Evolutionary conservation across 2,329 filamentous ascomycete genomes (phyloP).

Genomic region (Keithomyces neogunnii): DNA sequence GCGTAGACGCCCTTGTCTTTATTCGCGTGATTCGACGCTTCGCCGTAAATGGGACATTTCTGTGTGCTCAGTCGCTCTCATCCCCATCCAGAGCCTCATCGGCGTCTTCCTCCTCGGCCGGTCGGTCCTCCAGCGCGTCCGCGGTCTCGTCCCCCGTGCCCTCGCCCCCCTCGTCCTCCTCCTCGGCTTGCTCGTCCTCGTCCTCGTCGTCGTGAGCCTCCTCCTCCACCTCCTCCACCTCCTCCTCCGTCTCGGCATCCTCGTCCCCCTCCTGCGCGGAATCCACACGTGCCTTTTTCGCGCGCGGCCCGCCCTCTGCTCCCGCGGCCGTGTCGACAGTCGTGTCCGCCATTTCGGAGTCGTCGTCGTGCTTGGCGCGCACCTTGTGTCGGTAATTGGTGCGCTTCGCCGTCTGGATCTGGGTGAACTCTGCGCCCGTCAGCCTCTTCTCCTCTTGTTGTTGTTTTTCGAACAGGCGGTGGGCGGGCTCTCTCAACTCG

Average conservation of each 20-base stretch:
- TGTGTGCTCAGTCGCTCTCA: slow-evolving; percentile 41
- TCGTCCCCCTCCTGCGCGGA: slow-evolving; percentile 9
- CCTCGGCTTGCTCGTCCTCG: slow-evolving; percentile 23
- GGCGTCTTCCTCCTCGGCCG: slow-evolving; percentile 41
- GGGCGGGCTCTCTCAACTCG: slow-evolving; percentile 43
- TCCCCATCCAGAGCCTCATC: slow-evolving; percentile 57
- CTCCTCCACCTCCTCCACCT: slow-evolving; percentile 13
- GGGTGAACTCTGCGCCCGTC: slow-evolving; percentile 53
- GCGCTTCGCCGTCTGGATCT: slow-evolving; percentile 65
- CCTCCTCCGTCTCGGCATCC: slow-evolving; percentile 16
- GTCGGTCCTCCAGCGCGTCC: slow-evolving; percentile 44
- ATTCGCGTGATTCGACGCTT: background rate
- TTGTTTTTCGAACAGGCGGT: background rate
- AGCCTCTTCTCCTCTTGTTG: background rate
- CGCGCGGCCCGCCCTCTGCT: slow-evolving; percentile 25
- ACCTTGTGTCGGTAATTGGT: slow-evolving; percentile 64
- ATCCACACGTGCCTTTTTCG: slow-evolving; percentile 37
- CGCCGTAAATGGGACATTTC: background rate
- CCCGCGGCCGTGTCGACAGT: slow-evolving; percentile 13
- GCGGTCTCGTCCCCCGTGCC: slow-evolving; percentile 30
- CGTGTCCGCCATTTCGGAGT: slow-evolving; percentile 30
- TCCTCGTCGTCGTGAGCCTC: slow-evolving; percentile 22
- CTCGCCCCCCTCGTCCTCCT: slow-evolving; percentile 33
- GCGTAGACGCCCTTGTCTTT: too few relatives aligned
- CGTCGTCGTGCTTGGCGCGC: slow-evolving; percentile 45